A percentile compares a stretch with the other conserved stretches of the same genome.
phyloP scores from a whole-genome alignment of 2,329 filamentous ascomycete genomes.

The Clathrospora elynae region DNA sequence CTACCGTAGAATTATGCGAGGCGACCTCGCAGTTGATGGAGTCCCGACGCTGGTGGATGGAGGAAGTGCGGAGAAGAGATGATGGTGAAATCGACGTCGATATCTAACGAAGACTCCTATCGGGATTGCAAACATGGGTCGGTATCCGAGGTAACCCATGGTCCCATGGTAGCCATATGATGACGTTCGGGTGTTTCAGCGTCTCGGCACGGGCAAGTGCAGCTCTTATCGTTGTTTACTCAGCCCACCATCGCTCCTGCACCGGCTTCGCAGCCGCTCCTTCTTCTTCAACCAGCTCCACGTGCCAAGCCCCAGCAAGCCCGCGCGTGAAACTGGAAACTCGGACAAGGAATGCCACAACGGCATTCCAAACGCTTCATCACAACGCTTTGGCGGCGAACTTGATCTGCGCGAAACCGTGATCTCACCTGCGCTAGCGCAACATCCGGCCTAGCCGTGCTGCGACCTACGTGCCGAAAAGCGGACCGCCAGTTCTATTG shows the following conservation, averaged over 20 bases:
- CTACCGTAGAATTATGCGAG: no score
- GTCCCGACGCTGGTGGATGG: no score
- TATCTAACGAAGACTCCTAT: no score
- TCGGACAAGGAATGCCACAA: no score
- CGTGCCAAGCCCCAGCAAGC: background rate
- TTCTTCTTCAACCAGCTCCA: background rate
- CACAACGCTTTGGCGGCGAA: conserved; percentile 20
- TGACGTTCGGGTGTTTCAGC: conserved; percentile 18
- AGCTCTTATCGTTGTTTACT: conserved; percentile 9
- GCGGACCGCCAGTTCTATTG: conserved; percentile 2
- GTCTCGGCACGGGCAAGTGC: conserved; percentile 15
- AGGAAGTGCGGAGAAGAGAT: no score
- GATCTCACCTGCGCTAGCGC: conserved; percentile 10
- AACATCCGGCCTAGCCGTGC: conserved; percentile 2
- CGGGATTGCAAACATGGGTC: conserved; percentile 6
- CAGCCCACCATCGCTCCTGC: background rate
- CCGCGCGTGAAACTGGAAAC: background rate
- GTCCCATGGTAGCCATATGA: conserved; percentile 3
- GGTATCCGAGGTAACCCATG: background rate
- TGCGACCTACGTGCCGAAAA: conserved; percentile 3
- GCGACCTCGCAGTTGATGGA: no score
- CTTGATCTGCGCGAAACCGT: conserved; percentile 25
- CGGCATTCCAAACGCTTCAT: no score
- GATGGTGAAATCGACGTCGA: no score
- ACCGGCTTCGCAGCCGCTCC: conserved; percentile 1